A percentile compares a stretch with the other conserved stretches of the same genome.
Conservation (phyloP, 208 protist genomes). For the Herpetomonas samuelpessoai region DNA sequence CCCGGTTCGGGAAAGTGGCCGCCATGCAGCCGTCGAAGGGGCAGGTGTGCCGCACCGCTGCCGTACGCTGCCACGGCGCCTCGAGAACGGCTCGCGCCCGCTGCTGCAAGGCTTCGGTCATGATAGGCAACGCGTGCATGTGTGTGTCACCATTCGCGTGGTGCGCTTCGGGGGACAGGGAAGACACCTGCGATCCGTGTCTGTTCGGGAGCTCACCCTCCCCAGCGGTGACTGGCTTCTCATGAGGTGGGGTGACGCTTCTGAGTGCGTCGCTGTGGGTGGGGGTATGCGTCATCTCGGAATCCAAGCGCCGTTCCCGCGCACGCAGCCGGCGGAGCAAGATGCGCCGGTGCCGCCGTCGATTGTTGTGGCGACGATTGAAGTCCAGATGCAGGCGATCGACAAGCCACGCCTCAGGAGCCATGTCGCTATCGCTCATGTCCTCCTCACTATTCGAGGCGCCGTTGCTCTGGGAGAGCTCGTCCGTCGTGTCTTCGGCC, state of each 20-base stretch:
- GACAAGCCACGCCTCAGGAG: background rate
- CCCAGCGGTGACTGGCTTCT: no score
- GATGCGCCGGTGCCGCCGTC: constrained; percentile 36
- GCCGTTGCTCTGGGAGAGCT: background rate
- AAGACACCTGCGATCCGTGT: no score
- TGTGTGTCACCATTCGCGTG: no score
- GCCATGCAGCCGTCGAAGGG: constrained; percentile 45
- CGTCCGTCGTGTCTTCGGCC: no score
- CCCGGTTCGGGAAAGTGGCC: constrained; percentile 27
- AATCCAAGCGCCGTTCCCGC: no score
- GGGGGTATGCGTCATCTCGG: no score
- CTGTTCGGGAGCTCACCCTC: no score
- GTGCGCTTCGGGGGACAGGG: no score
- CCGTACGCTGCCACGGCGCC: background rate
- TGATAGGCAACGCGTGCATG: no score
- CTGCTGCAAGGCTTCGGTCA: constrained; percentile 3
- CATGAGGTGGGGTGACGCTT: no score
- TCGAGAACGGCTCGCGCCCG: constrained; percentile 4
- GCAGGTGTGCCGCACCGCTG: constrained; percentile 16
- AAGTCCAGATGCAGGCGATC: constrained; percentile 23
- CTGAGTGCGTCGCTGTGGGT: no score
- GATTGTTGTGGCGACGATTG: constrained; percentile 32
- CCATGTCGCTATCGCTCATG: constrained; percentile 9
- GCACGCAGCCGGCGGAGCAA: constrained; percentile 43
- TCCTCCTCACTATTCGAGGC: constrained; percentile 5